phyloP scores from a whole-genome alignment of 768 basidiomycete species.

The Auricularia auricula-judae region DNA sequence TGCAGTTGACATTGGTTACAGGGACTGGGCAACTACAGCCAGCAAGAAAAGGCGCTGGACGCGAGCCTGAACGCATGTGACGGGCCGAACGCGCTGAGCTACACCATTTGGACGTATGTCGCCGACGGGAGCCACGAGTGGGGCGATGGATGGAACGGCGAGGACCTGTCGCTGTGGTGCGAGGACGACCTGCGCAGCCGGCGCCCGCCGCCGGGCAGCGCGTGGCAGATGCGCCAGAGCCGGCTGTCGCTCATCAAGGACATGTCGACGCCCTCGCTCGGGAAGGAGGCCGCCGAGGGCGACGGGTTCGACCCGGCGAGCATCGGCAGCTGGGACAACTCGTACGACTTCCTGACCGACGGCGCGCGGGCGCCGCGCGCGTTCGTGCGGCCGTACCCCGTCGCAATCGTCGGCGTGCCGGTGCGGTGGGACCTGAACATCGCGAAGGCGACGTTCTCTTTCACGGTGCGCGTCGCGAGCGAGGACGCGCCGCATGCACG shows the following conservation, averaged over 20 bases:
- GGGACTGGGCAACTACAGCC: constrained; percentile 60
- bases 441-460: constrained; percentile 52
- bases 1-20: not conserved
- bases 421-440: constrained; percentile 68
- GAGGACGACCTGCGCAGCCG: constrained; percentile 44
- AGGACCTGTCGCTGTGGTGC: constrained; percentile 88
- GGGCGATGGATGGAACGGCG: constrained; percentile 96
- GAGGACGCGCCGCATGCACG: constrained; percentile 36
- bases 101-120: constrained; percentile 84
- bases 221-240: too few relatives aligned
- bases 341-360: constrained; percentile 67
- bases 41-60: constrained; percentile 78
- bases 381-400: constrained; percentile 77
- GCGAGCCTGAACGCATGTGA: constrained; percentile 73
- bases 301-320: constrained; percentile 6
- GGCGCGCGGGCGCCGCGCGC: constrained; percentile 79
- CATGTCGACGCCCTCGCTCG: not conserved
- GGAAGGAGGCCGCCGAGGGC: not conserved
- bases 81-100: constrained; percentile 63
- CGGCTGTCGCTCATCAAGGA: not conserved
- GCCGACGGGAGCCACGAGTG: constrained; percentile 73
- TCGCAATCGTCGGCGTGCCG: constrained; percentile 59
- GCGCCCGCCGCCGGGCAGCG: not conserved
- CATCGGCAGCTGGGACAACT: constrained; percentile 28
- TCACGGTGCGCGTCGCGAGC: constrained; percentile 49